phyloP scores from a whole-genome alignment of 169 alveolate species.

The Babesia bovis region DNA sequence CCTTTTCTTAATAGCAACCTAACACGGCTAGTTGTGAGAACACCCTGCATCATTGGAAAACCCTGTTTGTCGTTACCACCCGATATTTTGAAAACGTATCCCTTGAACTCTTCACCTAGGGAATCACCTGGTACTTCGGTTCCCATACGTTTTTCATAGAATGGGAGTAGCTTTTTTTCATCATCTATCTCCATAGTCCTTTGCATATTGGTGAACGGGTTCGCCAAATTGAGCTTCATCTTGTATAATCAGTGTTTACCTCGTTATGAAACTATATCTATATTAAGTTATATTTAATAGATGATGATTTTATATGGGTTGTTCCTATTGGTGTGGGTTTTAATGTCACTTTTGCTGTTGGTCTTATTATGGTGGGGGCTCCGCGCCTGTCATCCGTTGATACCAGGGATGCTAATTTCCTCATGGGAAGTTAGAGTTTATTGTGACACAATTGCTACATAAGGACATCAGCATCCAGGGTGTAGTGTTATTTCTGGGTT shows the following conservation, averaged over 20 bases:
- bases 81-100: conserved; percentile 89
- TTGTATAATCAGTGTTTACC: too few relatives aligned
- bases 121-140: conserved; percentile 97
- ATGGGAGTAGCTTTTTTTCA: conserved; percentile 94
- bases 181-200: conserved; percentile 98
- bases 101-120: conserved; percentile 97
- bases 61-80: conserved; percentile 99
- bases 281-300: too few relatives aligned
- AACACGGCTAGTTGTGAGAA: conserved; percentile 87
- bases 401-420: too few relatives aligned
- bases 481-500: too few relatives aligned
- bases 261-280: background rate
- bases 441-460: too few relatives aligned
- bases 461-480: too few relatives aligned
- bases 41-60: conserved; percentile 99
- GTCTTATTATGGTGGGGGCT: conserved; percentile 52
- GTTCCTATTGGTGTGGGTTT: too few relatives aligned
- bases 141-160: conserved; percentile 98
- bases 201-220: conserved; percentile 94
- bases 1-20: conserved; percentile 87
- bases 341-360: too few relatives aligned
- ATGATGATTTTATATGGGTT: too few relatives aligned
- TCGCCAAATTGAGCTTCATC: conserved; percentile 93
- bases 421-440: too few relatives aligned
- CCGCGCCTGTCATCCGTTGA: conserved; percentile 39